Conservation (phyloP, 208 protist genomes). For the Acanthamoeba healyi region DNA sequence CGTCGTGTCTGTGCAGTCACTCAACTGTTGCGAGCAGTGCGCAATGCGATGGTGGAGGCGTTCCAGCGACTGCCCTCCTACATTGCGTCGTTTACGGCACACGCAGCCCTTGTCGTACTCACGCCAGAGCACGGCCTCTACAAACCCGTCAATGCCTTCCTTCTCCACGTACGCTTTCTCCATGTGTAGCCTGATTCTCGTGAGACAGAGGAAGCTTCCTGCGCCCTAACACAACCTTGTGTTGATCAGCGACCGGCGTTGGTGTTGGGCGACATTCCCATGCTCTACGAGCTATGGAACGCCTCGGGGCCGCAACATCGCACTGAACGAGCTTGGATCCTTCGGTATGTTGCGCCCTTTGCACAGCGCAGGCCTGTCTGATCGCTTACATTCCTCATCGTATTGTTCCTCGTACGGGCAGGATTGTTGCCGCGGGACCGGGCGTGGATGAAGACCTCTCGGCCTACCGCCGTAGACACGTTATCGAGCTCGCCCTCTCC, state of each 20-base stretch:
- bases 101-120: neutral
- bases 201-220: too few species aligned
- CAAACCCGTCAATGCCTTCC: conserved; percentile 8
- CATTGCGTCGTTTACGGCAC: neutral
- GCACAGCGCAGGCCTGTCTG: neutral
- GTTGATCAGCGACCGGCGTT: neutral
- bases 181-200: too few species aligned
- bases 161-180: neutral
- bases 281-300: conserved; percentile 27
- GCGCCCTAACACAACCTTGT: too few species aligned
- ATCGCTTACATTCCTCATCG: neutral
- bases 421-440: neutral
- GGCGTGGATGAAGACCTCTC: neutral
- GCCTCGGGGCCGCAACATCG: neutral
- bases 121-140: conserved; percentile 5
- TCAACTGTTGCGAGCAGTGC: neutral
- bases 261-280: conserved; percentile 14
- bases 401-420: neutral
- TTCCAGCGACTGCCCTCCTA: neutral
- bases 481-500: neutral
- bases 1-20: neutral
- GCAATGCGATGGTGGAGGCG: neutral
- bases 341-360: neutral
- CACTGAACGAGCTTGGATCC: neutral
- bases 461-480: neutral